phyloP scores from a whole-genome alignment of 2,329 filamentous ascomycete genomes.

The Metarhizium humberi region DNA sequence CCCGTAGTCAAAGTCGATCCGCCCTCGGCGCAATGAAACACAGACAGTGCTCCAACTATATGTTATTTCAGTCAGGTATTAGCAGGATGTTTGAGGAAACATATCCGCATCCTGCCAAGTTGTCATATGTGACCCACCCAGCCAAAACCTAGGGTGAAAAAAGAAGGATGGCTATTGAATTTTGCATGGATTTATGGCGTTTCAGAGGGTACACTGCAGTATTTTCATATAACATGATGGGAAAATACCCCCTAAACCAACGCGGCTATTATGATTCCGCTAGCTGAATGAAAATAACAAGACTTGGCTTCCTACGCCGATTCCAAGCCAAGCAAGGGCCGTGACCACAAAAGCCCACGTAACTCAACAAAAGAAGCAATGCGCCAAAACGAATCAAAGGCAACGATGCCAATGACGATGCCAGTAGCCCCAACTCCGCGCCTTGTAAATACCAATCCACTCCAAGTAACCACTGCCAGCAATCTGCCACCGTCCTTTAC shows the following conservation, averaged over 20 bases:
- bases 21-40: slow-evolving; percentile 14
- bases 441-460: neutral
- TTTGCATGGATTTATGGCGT: slow-evolving; percentile 7
- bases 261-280: neutral
- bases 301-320: neutral
- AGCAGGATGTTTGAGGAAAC: neutral
- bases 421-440: slow-evolving; percentile 5
- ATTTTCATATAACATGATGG: neutral
- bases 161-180: neutral
- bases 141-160: neutral
- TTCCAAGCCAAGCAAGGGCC: neutral
- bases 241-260: neutral
- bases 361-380: neutral
- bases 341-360: neutral
- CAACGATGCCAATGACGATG: neutral
- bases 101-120: neutral
- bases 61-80: neutral
- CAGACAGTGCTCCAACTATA: neutral
- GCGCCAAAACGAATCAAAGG: neutral
- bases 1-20: slow-evolving; percentile 16
- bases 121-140: neutral
- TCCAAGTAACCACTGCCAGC: neutral
- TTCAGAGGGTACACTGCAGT: neutral
- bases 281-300: neutral
- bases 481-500: neutral